phyloP scores from a whole-genome alignment of 1,284 basidiomycete species.

The Dichomitus squalens region DNA sequence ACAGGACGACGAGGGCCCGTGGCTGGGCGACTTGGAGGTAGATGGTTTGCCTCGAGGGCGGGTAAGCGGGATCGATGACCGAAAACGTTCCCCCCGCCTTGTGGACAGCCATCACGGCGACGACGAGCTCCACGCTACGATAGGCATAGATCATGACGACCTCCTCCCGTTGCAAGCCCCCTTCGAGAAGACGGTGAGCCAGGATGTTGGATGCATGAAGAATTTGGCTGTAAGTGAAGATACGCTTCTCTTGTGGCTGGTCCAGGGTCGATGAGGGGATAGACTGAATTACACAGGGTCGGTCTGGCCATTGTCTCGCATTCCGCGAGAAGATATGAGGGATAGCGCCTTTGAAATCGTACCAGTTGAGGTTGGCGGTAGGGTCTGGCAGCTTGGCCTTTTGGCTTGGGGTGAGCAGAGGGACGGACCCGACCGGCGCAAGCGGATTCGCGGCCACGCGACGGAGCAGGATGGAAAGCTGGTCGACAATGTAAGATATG shows the following conservation, averaged over 20 bases:
- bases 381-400: constrained; percentile 81
- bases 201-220: constrained; percentile 88
- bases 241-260: constrained; percentile 55
- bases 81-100: constrained; percentile 98
- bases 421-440: constrained; percentile 72
- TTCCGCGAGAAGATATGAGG: constrained; percentile 91
- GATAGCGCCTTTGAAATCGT: constrained; percentile 95
- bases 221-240: constrained; percentile 84
- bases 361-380: constrained; percentile 92
- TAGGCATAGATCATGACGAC: constrained; percentile 99
- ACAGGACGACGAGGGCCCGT: constrained; percentile 90
- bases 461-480: constrained; percentile 81
- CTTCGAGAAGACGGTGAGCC: constrained; percentile 87
- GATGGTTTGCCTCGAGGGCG: constrained; percentile 91
- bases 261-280: constrained; percentile 48
- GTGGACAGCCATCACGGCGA: constrained; percentile 95
- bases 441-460: constrained; percentile 70
- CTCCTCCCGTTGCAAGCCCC: constrained; percentile 90
- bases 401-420: constrained; percentile 80
- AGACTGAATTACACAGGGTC: constrained; percentile 84
- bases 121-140: constrained; percentile 94
- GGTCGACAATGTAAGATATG: constrained; percentile 82
- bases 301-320: constrained; percentile 75
- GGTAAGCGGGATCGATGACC: constrained; percentile 98
- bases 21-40: constrained; percentile 95